These are phyloP conservation scores for Lipomyces yamadae DNA, from an alignment of 805 yeast genomes.

Conservation along the genomic window DNA sequence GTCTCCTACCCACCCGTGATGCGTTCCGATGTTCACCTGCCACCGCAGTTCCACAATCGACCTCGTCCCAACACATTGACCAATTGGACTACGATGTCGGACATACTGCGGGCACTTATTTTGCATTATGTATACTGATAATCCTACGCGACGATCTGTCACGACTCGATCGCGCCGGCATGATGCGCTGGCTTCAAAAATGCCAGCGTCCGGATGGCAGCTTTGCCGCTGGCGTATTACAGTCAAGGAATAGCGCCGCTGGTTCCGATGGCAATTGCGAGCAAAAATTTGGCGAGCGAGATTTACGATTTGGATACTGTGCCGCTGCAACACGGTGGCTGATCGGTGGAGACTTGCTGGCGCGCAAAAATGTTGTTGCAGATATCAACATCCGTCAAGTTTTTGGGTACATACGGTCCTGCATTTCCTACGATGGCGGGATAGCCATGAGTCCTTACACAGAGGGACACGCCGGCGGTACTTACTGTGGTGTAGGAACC, in stretches of 20 bases:
- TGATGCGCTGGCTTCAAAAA: constrained; percentile 58
- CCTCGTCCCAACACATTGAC: constrained; percentile 19
- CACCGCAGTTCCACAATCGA: constrained; percentile 33
- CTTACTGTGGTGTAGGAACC: constrained; percentile 79
- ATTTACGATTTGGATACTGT: constrained; percentile 73
- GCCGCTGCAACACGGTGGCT: constrained; percentile 68
- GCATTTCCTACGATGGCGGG: constrained; percentile 67
- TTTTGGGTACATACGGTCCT: constrained; percentile 45
- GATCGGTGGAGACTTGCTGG: constrained; percentile 49
- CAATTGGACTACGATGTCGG: constrained; percentile 58
- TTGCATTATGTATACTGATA: constrained; percentile 65
- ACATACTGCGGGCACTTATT: constrained; percentile 74
- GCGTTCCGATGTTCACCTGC: constrained; percentile 65
- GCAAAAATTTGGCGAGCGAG: constrained; percentile 62
- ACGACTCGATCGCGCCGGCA: constrained; percentile 49
- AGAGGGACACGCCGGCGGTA: constrained; percentile 86
- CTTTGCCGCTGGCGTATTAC: constrained; percentile 55
- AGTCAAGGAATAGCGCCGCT: constrained; percentile 38
- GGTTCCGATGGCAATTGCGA: not conserved
- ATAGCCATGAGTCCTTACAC: constrained; percentile 47
- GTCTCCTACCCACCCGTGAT: constrained; percentile 40
- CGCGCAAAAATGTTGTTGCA: constrained; percentile 38
- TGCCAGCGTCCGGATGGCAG: constrained; percentile 70
- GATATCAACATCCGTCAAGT: constrained; percentile 49
- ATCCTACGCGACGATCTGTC: constrained; percentile 47